Base-by-base conservation (phyloP, 805 yeast species). In the Scheffersomyces coipomensis region DNA sequence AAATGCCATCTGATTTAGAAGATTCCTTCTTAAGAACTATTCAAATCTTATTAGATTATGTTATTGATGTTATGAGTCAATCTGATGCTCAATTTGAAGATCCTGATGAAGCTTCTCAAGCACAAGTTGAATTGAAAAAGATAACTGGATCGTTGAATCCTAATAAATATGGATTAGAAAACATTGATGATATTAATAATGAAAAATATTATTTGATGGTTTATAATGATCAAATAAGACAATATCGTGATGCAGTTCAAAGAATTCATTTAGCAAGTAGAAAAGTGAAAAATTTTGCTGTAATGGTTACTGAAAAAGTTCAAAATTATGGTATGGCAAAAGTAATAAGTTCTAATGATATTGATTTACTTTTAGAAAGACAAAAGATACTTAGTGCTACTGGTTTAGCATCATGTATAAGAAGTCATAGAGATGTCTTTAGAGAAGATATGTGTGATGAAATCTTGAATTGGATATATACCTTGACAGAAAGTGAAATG, bases 371-470 rank as follows among this genome's bases (percentile, higher is more conserved):
- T 25, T 43, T 77, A 27, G 76, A 69, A 27, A 68, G 83, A 25
- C 84, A 84, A 49, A 62, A 64, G n/a, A 62, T 72, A 2, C 59
- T 88, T 22, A 75, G 78, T 17, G 63, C 79, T 0, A 81, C 88
- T 0, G 89, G 89, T 0, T 64, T 86, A 15, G 75, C 83, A 2
- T 73, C 83, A 1, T 75, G 86, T 34, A 81, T 88, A 12, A 64
- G 88, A 39, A 76, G 81, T 37, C 69, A 78, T 13, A 66, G 89
- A 40, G 95, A 88, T 52, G 64, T 77, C 5, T 83, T 86, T 53
- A 67, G 93, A 37, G 96, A 88, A 53, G 90, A 85, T 41, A 81
- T 85, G 86, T 81, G 85, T 48, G 81, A 77, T 30, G 88, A 83
- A 44, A 78, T 88, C 15, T 55, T 85, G 5, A 50, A 56, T n/a